Evolutionary conservation across 2,329 filamentous ascomycete species (phyloP).

Genomic region (Colletotrichum sp.): DNA sequence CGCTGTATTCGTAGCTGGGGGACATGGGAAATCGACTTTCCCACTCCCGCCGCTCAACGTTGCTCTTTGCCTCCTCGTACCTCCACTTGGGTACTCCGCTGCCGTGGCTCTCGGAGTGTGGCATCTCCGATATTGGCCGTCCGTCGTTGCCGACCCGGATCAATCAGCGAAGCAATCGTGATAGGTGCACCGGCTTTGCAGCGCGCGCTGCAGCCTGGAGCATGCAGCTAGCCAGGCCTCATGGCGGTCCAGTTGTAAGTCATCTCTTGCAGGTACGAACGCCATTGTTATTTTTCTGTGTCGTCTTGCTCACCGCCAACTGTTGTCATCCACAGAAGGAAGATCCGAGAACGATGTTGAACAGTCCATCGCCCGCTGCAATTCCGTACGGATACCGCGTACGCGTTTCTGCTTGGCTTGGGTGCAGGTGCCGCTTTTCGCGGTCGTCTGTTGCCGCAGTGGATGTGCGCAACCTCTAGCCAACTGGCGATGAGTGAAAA

Average conservation of each 20-base stretch:
- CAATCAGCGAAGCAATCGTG: not conserved
- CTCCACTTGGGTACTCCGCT: slow-evolving; percentile 13
- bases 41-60: not conserved
- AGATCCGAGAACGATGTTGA: not conserved
- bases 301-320: slow-evolving; percentile 5
- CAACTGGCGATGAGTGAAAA: slow-evolving; percentile 10
- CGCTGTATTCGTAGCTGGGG: not conserved
- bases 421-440: not conserved
- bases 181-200: not conserved
- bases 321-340: not conserved
- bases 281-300: not conserved
- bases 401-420: not conserved
- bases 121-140: slow-evolving; percentile 1
- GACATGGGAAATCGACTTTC: slow-evolving; percentile 10
- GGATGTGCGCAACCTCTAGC: not conserved
- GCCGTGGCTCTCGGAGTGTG: not conserved
- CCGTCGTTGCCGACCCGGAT: not conserved
- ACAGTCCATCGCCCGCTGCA: not conserved
- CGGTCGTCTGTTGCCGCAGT: not conserved
- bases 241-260: not conserved
- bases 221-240: not conserved
- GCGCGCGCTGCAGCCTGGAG: not conserved
- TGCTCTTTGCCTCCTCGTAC: not conserved
- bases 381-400: not conserved
- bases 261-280: not conserved